Conservation (phyloP, 148 eudicot species). For the Rheum nobile region DNA sequence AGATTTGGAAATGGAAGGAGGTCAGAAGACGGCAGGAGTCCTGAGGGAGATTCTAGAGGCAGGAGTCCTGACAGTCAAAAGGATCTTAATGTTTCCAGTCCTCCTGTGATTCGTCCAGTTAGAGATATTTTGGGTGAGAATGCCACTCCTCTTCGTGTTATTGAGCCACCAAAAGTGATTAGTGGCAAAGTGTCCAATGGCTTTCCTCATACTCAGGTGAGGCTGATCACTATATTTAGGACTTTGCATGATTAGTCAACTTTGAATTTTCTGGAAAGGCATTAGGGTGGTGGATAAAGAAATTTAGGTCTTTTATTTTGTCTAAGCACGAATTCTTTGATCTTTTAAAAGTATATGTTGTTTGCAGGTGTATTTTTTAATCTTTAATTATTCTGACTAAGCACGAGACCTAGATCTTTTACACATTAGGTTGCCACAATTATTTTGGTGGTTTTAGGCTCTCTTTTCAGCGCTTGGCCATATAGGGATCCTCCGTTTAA, state of each 20-base stretch:
- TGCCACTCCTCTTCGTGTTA: conserved; percentile 61
- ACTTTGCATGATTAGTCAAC: neutral
- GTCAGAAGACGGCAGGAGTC: conserved; percentile 40
- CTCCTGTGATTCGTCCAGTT: conserved; percentile 67
- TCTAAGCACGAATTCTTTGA: neutral
- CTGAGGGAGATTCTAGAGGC: conserved; percentile 59
- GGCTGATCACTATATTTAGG: neutral
- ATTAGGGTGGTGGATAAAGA: neutral
- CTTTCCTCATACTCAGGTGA: conserved; percentile 1
- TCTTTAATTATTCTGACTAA: neutral
- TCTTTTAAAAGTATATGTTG: neutral
- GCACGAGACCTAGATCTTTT: neutral
- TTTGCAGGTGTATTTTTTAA: neutral
- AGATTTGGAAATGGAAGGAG: conserved; percentile 77
- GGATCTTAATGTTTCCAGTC: conserved; percentile 43
- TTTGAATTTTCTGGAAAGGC: neutral
- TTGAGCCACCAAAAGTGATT: conserved; percentile 81
- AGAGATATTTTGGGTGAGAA: conserved; percentile 85
- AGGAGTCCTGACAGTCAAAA: conserved; percentile 71
- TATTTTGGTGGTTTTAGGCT: neutral
- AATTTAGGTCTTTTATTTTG: neutral
- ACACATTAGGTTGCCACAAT: neutral
- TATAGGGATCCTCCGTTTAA: neutral
- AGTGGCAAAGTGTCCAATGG: conserved; percentile 23
- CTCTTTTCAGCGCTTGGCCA: neutral